Base-by-base conservation (phyloP, 1,284 basidiomycete species). In the Microbotryum violaceum region DNA sequence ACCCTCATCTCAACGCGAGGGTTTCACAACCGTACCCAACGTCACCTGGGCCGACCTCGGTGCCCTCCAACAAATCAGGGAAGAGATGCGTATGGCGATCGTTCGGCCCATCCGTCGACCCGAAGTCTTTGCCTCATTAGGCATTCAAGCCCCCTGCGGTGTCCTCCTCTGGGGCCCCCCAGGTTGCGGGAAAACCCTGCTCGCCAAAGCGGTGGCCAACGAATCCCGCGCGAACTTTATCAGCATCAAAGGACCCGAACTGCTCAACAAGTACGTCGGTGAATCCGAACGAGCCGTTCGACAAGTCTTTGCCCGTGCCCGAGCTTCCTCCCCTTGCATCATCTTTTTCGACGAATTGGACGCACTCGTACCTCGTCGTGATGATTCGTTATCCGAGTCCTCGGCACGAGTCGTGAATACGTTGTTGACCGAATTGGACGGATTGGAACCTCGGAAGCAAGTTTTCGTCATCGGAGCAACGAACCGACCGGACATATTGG, bases 401-500 rank as follows among this genome's bases (percentile, higher is more conserved):
- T 94, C 91, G 4, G 88, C 92, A 0, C 84, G 94, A n/a, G 90
- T 98, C 6, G 94, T 98, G 67, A 98, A 97, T 77, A 97, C 93
- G 0, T 84, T 98, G 9, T 81, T 97, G 3, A 97, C 94, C 1
- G 94, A 97, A 76, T 84, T 97, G 29, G 94, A 97, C 72, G 94
- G 94, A 0, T 85, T 97, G 42, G 91, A 96, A 69, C 80, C 86
- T 0, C 84, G 93, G 63, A 92, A 89, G 73, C 83, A 85, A 55
- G 93, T 97, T 57, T 97, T 94, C 73, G 92, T 97, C 29, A 92
- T 97, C 67, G 94, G 88, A 0, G 94, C 94, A 1, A 98, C 94
- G 6, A 97, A 98, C 77, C 81, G 94, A n/a, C 94, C 94, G 0
- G 94, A 97, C 78, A 97, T 97, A 85, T 92, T 97, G 67, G 94